Evolutionary conservation across 192 early-diverging fungal genomes (phyloP).

Genomic region (Haplosporangium gracile): DNA sequence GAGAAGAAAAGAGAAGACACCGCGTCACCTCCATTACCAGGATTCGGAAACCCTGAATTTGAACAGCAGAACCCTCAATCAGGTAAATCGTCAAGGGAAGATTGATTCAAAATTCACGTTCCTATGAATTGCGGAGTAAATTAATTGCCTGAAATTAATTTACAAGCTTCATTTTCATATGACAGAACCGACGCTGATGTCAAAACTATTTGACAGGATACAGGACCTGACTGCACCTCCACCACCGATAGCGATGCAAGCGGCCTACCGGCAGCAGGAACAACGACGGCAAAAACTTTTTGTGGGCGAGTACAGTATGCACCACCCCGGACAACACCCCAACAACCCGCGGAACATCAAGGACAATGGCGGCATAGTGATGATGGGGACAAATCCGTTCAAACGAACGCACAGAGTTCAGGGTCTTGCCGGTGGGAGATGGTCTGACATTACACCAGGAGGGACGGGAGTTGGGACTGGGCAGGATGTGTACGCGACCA

Average conservation of each 20-base stretch:
- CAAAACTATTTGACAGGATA: slow-evolving; percentile 32
- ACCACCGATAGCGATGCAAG: slow-evolving; percentile 45
- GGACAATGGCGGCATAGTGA: slow-evolving; percentile 8
- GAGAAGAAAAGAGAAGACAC: slow-evolving; percentile 1
- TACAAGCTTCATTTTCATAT: not conserved
- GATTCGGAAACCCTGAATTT: slow-evolving; percentile 49
- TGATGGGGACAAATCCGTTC: slow-evolving; percentile 53
- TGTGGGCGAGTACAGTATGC: slow-evolving; percentile 51
- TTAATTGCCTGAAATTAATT: not conserved
- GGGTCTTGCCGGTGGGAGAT: slow-evolving; percentile 39
- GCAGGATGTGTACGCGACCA: not conserved
- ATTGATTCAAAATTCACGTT: not conserved
- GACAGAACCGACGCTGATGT: slow-evolving; percentile 35
- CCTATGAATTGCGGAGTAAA: not conserved
- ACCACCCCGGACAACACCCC: not conserved
- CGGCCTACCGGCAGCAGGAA: slow-evolving; percentile 38
- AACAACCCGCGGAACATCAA: not conserved
- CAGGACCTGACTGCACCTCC: slow-evolving; percentile 52
- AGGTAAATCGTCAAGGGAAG: slow-evolving; percentile 4
- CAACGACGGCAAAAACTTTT: slow-evolving; percentile 45
- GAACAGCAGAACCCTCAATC: slow-evolving; percentile 9
- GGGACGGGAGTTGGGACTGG: not conserved
- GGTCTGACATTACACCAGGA: slow-evolving; percentile 4
- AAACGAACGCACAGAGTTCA: slow-evolving; percentile 26
- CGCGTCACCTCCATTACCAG: slow-evolving; percentile 39